These are phyloP conservation scores for Fraxinus albicans DNA, from an alignment of 305 asterid species.

Conservation along the genomic window DNA sequence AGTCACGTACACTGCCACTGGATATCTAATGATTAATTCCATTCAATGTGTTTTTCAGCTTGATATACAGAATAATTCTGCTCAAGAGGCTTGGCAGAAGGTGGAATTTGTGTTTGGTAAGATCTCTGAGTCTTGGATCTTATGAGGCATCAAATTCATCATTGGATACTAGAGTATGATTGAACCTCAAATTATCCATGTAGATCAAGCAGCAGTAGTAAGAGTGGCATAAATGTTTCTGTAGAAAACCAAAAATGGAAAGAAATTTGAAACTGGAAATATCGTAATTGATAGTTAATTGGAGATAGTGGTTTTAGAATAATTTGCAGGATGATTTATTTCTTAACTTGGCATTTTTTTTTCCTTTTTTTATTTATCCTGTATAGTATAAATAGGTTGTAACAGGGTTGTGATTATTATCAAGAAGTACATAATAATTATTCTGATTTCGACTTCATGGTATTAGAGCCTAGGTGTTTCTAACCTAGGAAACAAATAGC, in stretches of 20 bases:
- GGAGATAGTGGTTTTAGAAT: neutral
- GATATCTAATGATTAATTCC: neutral
- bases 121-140: slow-evolving; percentile 24
- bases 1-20: neutral
- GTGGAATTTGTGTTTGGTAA: slow-evolving; percentile 89
- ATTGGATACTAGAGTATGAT: neutral
- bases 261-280: neutral
- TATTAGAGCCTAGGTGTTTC: neutral
- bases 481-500: neutral
- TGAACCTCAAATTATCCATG: neutral
- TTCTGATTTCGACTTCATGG: neutral
- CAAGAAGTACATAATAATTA: too few relatives aligned
- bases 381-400: neutral
- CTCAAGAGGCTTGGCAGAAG: slow-evolving; percentile 82
- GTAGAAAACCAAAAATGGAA: neutral
- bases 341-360: neutral
- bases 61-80: slow-evolving; percentile 76
- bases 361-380: neutral
- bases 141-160: neutral
- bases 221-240: neutral
- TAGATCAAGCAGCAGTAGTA: neutral
- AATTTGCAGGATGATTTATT: neutral
- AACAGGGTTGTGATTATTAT: neutral
- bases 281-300: neutral
- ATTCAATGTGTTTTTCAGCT: slow-evolving; percentile 56